A percentile compares a stretch with the other conserved stretches of the same genome.
These are phyloP conservation scores for Citrus cavaleriei DNA, from an alignment of 345 rosid species.

Conservation along the genomic window DNA sequence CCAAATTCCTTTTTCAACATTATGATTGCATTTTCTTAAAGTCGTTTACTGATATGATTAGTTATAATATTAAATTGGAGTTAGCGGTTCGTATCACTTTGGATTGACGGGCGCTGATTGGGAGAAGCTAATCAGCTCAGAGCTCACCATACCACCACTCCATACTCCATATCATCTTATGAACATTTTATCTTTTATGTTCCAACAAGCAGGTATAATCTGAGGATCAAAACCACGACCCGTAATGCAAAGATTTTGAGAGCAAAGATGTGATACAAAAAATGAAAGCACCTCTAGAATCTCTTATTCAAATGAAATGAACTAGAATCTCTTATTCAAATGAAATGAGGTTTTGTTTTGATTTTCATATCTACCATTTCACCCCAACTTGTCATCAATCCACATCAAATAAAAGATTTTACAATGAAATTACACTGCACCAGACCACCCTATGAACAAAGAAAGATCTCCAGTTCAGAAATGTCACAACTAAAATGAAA, in stretches of 20 bases:
- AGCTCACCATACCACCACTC: too few relatives aligned
- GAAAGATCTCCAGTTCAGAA: slow-evolving; percentile 11
- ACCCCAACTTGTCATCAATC: slow-evolving; percentile 16
- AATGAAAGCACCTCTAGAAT: background rate
- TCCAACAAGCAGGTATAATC: too few relatives aligned
- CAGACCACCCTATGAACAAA: slow-evolving; percentile 16
- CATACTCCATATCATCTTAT: too few relatives aligned
- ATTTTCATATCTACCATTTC: slow-evolving; percentile 9
- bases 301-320: background rate
- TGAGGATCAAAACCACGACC: background rate
- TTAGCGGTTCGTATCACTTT: too few relatives aligned
- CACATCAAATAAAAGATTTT: slow-evolving; percentile 12
- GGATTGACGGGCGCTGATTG: too few relatives aligned
- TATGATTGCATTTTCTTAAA: too few relatives aligned
- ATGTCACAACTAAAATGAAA: background rate
- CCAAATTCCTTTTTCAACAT: too few relatives aligned
- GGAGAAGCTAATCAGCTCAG: too few relatives aligned
- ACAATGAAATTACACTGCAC: slow-evolving; percentile 13
- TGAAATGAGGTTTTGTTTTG: background rate
- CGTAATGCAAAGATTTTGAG: background rate
- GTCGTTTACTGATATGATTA: too few relatives aligned
- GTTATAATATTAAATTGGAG: too few relatives aligned
- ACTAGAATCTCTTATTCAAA: background rate
- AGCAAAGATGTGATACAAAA: background rate
- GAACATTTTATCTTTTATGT: too few relatives aligned